Evolutionary conservation across 2,329 filamentous ascomycete genomes (phyloP).

Genomic region (Phialophora verrucosa): DNA sequence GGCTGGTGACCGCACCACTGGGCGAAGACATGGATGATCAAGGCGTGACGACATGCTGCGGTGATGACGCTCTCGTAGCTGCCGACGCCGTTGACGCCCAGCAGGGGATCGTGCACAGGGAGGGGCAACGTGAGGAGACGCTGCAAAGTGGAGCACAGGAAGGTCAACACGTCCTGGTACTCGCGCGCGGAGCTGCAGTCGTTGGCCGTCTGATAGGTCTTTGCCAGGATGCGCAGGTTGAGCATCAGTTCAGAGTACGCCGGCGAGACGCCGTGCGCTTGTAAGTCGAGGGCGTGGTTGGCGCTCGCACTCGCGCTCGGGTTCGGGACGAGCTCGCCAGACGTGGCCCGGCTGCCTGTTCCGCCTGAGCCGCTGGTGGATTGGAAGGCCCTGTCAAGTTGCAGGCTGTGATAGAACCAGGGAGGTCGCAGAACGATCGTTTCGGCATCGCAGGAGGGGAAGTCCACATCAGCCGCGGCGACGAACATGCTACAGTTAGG

Average conservation of each 20-base stretch:
- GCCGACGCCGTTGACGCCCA: neutral
- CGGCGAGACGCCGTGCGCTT: slow-evolving; percentile 10
- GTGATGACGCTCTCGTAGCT: slow-evolving; percentile 16
- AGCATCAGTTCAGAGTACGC: slow-evolving; percentile 22
- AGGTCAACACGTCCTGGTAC: slow-evolving; percentile 21
- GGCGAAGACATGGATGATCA: slow-evolving; percentile 22
- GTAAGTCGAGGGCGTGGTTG: slow-evolving; percentile 14
- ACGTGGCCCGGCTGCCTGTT: neutral
- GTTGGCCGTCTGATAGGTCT: slow-evolving; percentile 20
- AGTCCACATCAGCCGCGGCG: slow-evolving; percentile 17
- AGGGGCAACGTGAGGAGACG: slow-evolving; percentile 19
- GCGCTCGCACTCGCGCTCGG: neutral
- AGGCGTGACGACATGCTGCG: slow-evolving; percentile 17
- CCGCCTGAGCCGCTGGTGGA: neutral
- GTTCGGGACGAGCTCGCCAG: slow-evolving; percentile 9
- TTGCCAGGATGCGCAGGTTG: slow-evolving; percentile 20
- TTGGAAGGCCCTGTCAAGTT: neutral
- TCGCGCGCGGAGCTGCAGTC: slow-evolving; percentile 18
- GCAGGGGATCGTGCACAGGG: slow-evolving; percentile 7
- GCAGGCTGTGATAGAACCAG: slow-evolving; percentile 21
- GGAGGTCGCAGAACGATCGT: slow-evolving; percentile 11
- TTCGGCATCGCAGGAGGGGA: slow-evolving; percentile 12
- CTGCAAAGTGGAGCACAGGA: slow-evolving; percentile 19
- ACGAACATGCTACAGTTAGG: slow-evolving; percentile 13
- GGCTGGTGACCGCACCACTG: slow-evolving; percentile 21